These are phyloP conservation scores for Lipomyces sp. DNA, from an alignment of 805 yeast genomes.

Conservation along the genomic window DNA sequence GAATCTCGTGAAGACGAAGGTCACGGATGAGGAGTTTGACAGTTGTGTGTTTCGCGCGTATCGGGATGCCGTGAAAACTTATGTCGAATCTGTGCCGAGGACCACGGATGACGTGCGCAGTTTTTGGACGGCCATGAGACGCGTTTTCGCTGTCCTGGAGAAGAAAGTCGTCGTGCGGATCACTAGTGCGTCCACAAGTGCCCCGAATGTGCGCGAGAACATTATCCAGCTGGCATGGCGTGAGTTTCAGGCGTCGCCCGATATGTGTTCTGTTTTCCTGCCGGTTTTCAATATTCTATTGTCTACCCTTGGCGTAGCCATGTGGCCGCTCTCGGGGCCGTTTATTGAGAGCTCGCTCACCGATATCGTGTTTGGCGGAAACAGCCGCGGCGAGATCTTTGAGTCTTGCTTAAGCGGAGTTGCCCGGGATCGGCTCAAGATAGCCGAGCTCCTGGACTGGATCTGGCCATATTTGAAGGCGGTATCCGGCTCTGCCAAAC, in stretches of 20 bases:
- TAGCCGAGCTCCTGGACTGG: constrained; percentile 22
- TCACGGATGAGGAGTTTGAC: constrained; percentile 22
- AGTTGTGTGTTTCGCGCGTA: constrained; percentile 12
- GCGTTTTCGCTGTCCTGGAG: constrained; percentile 4
- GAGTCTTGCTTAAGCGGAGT: constrained; percentile 21
- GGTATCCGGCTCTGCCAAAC: constrained; percentile 14
- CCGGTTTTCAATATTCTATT: constrained; percentile 50
- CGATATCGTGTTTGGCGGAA: constrained; percentile 52
- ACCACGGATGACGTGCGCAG: constrained; percentile 1
- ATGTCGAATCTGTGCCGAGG: not conserved
- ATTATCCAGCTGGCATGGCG: constrained; percentile 35
- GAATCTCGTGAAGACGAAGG: constrained; percentile 3
- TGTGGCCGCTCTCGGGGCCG: constrained; percentile 59
- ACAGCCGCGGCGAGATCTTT: constrained; percentile 29
- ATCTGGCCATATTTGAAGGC: constrained; percentile 14
- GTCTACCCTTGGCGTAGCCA: constrained; percentile 42
- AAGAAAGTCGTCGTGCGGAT: constrained; percentile 17
- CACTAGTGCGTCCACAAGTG: not conserved
- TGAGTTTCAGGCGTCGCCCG: constrained; percentile 37
- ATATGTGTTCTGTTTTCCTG: constrained; percentile 53
- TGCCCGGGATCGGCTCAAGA: constrained; percentile 20
- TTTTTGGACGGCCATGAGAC: constrained; percentile 23
- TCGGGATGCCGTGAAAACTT: constrained; percentile 12
- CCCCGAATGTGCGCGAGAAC: constrained; percentile 19
- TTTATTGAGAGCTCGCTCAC: constrained; percentile 53